These are phyloP conservation scores for Ophiocordyceps camponoti-floridani DNA, from an alignment of 2,329 filamentous ascomycete genomes.

Conservation along the genomic window DNA sequence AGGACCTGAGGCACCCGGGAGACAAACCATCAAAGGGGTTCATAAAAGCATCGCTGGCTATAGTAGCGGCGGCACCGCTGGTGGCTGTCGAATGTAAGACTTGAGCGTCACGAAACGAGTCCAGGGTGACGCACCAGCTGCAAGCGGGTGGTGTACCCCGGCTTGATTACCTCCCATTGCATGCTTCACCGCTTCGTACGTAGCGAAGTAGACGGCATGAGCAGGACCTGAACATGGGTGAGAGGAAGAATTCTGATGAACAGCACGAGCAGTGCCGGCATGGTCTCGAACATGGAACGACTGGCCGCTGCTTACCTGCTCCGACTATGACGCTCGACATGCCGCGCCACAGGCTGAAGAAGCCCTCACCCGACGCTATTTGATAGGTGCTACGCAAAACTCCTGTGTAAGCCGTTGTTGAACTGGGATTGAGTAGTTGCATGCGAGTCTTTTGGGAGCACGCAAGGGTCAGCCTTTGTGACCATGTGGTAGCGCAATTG, in stretches of 20 bases:
- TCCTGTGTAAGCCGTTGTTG: conserved; percentile 69
- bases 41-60: conserved; percentile 96
- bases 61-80: conserved; percentile 86
- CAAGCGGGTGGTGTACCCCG: conserved; percentile 78
- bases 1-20: neutral
- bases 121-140: conserved; percentile 51
- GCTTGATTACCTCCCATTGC: conserved; percentile 80
- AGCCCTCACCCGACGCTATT: conserved; percentile 78
- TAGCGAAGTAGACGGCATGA: conserved; percentile 95
- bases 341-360: conserved; percentile 85
- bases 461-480: neutral
- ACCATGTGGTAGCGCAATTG: neutral
- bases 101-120: neutral
- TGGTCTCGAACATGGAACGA: no score
- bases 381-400: conserved; percentile 84
- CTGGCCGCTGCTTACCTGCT: conserved; percentile 45
- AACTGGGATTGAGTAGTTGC: conserved; percentile 81
- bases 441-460: conserved; percentile 59
- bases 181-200: conserved; percentile 95
- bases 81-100: conserved; percentile 39
- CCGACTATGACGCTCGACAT: conserved; percentile 93
- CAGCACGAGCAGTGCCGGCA: conserved; percentile 2
- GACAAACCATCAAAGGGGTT: conserved; percentile 92
- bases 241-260: conserved; percentile 3
- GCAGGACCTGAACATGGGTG: conserved; percentile 55